Conservation (phyloP, 2,329 filamentous ascomycete species). For the Arthrobotrys iridis region DNA sequence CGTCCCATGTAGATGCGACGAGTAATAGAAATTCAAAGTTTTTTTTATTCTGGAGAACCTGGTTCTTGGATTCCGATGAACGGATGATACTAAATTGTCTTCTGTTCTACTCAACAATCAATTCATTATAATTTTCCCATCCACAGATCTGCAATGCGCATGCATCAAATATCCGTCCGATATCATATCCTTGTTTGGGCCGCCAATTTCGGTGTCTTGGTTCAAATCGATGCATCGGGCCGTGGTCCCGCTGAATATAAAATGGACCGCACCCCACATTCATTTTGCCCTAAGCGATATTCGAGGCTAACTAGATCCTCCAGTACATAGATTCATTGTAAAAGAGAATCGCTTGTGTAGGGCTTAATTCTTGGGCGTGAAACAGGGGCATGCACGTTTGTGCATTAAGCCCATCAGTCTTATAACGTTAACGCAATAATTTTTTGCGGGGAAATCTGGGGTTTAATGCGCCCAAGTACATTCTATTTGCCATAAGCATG, state of each 20-base stretch:
- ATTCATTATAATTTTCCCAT: neutral
- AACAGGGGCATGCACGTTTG: no score
- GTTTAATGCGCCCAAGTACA: neutral
- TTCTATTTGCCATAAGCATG: neutral
- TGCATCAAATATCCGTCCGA: neutral
- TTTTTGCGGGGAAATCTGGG: slow-evolving; percentile 41
- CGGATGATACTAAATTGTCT: neutral
- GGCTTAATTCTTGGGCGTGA: no score
- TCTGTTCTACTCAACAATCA: neutral
- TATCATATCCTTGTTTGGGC: slow-evolving; percentile 1
- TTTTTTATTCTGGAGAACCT: neutral
- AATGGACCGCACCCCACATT: neutral
- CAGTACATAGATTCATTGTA: no score
- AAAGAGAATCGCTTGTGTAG: no score
- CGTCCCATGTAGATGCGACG: neutral
- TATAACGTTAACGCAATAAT: no score
- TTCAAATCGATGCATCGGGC: slow-evolving; percentile 1
- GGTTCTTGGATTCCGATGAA: neutral
- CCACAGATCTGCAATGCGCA: neutral
- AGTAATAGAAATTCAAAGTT: neutral
- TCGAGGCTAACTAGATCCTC: neutral
- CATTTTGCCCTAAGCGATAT: neutral
- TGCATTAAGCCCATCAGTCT: no score
- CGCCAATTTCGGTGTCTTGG: neutral
- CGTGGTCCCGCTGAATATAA: slow-evolving; percentile 15